Evolutionary conservation across 805 yeast species (phyloP).

Genomic region (Teunomyces atbi): DNA sequence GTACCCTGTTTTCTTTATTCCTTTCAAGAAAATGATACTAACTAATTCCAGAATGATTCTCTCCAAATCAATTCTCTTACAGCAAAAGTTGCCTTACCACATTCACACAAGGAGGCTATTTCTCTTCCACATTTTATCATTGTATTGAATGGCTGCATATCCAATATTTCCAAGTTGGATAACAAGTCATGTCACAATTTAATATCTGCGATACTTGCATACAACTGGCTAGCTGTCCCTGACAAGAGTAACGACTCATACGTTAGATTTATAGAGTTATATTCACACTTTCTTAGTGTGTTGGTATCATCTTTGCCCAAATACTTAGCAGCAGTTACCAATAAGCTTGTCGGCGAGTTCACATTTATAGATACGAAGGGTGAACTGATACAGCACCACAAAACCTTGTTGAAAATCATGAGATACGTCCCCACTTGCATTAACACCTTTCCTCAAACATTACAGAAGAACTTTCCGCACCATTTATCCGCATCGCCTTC

Average conservation of each 20-base stretch:
- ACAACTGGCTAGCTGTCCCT: conserved; percentile 56
- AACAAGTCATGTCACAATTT: conserved; percentile 50
- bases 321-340: conserved; percentile 85
- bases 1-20: conserved; percentile 15
- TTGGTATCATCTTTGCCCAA: conserved; percentile 83
- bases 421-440: conserved; percentile 80
- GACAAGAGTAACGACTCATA: conserved; percentile 13
- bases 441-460: conserved; percentile 54
- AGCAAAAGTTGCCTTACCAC: conserved; percentile 55
- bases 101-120: conserved; percentile 52
- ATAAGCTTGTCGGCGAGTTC: conserved; percentile 65
- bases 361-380: neutral
- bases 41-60: conserved; percentile 36
- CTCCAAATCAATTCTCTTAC: conserved; percentile 59
- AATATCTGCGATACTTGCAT: conserved; percentile 59
- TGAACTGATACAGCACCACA: conserved; percentile 45
- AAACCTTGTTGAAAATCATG: conserved; percentile 60
- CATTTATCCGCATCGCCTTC: conserved; percentile 56
- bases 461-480: conserved; percentile 73
- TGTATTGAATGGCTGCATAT: conserved; percentile 56
- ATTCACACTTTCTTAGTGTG: conserved; percentile 71
- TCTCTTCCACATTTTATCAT: conserved; percentile 50
- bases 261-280: conserved; percentile 45
- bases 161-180: conserved; percentile 69
- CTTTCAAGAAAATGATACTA: conserved; percentile 7